Base-by-base conservation (phyloP, 2,329 filamentous ascomycete genomes). In the Cryphonectria nitschkei region DNA sequence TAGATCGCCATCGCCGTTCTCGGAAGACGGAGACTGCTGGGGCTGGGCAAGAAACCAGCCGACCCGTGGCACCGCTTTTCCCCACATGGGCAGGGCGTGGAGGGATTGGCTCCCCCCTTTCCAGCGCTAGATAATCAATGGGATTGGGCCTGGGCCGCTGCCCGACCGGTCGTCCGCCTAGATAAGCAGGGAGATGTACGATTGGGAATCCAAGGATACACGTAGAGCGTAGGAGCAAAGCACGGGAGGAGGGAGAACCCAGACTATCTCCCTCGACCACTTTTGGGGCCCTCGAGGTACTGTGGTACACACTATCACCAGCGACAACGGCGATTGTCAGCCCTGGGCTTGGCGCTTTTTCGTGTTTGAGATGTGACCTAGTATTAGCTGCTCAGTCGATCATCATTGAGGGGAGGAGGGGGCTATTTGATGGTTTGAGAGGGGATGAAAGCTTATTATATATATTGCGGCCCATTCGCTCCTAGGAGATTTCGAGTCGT, bases 1-100 rank as follows among this genome's bases (percentile, higher is more conserved):
- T 39, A 39, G 58, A 61, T 58, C 54, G 54, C 54, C 58, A 61
- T 39, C 58, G 58, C 58, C 58, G 58, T 61, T 61, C 58, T 61
- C 58, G 58, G 58, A 39, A 61, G 56, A 50, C 19, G 46, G 46
- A 22, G 6, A 50, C 56, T 29, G 6, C n/a, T 50, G 46, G 22
- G 22, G 52, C 52, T 29, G 26, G 52, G 52, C 52, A 13, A 56
- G 29, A 19, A 19, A 29, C 52, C n/a, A 56, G 52, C 46, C 46
- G 16, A n/a, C 46, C 52, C 52, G 13, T 7, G 50, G 46, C 46
- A 50, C 46, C 26, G 52, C 13, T 29, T 56, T 61, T 61, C 58
- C 58, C 58, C 58, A 61, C 58, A 61, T 39, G 32, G 54, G 5
- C 26, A 50, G 29, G 14, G 32, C 37, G 11, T 39, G 37, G 37